Percentiles rank a stretch among this genome's conserved stretches.
Evolutionary conservation across 805 yeast genomes (phyloP).

Genomic region (Candida railenensis): DNA sequence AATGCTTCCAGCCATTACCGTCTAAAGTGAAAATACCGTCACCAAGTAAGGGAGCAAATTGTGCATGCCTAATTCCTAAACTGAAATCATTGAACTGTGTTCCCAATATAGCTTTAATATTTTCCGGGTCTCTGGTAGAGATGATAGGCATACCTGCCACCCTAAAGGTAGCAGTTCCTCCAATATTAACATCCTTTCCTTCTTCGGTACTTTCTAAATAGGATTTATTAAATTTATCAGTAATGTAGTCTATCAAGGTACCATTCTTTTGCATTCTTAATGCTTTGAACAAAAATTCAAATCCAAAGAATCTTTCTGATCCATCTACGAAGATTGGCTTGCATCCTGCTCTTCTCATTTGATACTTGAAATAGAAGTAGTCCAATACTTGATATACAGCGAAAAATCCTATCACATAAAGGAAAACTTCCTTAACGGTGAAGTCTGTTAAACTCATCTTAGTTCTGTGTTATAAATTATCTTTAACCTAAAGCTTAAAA

Average conservation of each 20-base stretch:
- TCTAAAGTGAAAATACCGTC: slow-evolving; percentile 46
- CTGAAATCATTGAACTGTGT: slow-evolving; percentile 42
- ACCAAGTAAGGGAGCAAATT: slow-evolving; percentile 37
- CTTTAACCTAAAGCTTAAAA: no score
- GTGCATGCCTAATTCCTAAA: slow-evolving; percentile 37
- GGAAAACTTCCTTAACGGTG: background rate
- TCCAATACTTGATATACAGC: background rate
- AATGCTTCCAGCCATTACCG: slow-evolving; percentile 43
- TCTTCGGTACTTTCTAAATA: no score
- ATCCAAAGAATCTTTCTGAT: slow-evolving; percentile 12
- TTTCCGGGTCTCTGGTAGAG: slow-evolving; percentile 38
- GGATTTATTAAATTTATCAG: slow-evolving; percentile 13
- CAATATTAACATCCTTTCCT: background rate
- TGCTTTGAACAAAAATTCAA: slow-evolving; percentile 12
- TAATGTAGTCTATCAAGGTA: slow-evolving; percentile 15
- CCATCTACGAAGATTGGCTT: slow-evolving; percentile 4
- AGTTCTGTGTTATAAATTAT: no score
- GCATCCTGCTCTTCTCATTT: slow-evolving; percentile 13
- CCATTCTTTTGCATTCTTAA: slow-evolving; percentile 18
- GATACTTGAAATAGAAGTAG: background rate
- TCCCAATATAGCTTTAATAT: slow-evolving; percentile 41
- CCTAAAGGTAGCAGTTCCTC: slow-evolving; percentile 11
- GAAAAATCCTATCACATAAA: background rate
- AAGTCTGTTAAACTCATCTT: background rate
- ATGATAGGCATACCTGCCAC: slow-evolving; percentile 20